Evolutionary conservation across 805 yeast genomes (phyloP).

Genomic region (Sugiyamaella chiloensis): DNA sequence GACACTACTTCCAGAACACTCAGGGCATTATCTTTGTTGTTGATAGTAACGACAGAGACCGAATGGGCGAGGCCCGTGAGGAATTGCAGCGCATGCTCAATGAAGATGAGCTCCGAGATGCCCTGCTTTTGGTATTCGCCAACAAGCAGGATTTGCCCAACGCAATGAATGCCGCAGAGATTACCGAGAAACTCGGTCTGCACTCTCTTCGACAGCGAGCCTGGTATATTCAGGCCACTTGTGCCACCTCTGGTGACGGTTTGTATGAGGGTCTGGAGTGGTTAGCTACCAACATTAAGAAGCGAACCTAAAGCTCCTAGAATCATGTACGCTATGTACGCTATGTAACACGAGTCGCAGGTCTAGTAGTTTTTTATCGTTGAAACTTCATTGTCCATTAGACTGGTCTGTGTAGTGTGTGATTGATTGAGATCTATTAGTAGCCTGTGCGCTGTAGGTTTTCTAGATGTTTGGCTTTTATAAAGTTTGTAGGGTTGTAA

Average conservation of each 20-base stretch:
- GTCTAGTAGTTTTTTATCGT: too few relatives aligned
- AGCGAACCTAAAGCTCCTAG: constrained; percentile 4
- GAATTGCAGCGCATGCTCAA: constrained; percentile 97
- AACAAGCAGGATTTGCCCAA: constrained; percentile 99
- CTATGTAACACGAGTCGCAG: too few relatives aligned
- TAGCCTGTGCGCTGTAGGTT: too few relatives aligned
- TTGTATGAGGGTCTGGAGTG: constrained; percentile 96
- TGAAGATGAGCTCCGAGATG: constrained; percentile 97
- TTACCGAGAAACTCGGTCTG: constrained; percentile 93
- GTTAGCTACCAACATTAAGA: constrained; percentile 74
- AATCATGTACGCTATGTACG: too few relatives aligned
- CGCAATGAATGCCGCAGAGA: constrained; percentile 98
- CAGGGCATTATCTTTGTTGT: constrained; percentile 98
- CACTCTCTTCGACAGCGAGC: constrained; percentile 98
- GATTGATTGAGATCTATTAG: too few relatives aligned
- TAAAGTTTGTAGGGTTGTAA: too few relatives aligned
- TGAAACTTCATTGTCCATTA: too few relatives aligned
- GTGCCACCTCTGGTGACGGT: constrained; percentile 99
- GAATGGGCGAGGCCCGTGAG: constrained; percentile 97
- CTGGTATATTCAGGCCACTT: constrained; percentile 98
- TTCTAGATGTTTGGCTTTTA: too few relatives aligned
- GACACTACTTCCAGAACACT: constrained; percentile 98
- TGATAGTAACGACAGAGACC: constrained; percentile 96
- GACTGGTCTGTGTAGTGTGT: too few relatives aligned
- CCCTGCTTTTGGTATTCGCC: constrained; percentile 91